These are phyloP conservation scores for Russula sp. DNA, from an alignment of 768 basidiomycete genomes.

Conservation along the genomic window DNA sequence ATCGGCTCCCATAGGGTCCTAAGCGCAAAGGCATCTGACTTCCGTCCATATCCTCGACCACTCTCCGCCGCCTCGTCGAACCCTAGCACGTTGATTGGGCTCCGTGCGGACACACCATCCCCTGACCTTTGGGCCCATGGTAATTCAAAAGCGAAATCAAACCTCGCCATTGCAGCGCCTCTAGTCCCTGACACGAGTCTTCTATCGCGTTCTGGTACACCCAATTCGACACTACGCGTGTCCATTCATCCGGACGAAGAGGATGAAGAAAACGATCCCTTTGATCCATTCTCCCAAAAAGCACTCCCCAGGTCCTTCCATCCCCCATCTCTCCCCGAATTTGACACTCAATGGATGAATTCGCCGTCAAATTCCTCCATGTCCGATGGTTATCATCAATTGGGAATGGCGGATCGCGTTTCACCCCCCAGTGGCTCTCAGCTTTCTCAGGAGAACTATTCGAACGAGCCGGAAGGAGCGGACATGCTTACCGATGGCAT, in stretches of 20 bases:
- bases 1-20: slow-evolving; percentile 80
- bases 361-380: slow-evolving; percentile 52
- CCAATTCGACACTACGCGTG: slow-evolving; percentile 66
- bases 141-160: slow-evolving; percentile 67
- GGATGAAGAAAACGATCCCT: slow-evolving; percentile 80
- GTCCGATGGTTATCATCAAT: slow-evolving; percentile 48
- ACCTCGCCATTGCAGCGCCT: slow-evolving; percentile 89
- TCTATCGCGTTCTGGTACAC: slow-evolving; percentile 56
- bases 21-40: slow-evolving; percentile 87
- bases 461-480: slow-evolving; percentile 48
- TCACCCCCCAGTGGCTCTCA: slow-evolving; percentile 22
- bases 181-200: slow-evolving; percentile 68
- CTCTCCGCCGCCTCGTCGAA: slow-evolving; percentile 69
- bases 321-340: slow-evolving; percentile 60
- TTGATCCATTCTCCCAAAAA: slow-evolving; percentile 68
- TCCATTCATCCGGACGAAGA: slow-evolving; percentile 57
- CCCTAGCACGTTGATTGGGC: slow-evolving; percentile 49
- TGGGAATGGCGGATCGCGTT: slow-evolving; percentile 28
- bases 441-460: slow-evolving; percentile 26
- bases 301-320: slow-evolving; percentile 56
- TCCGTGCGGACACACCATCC: slow-evolving; percentile 76
- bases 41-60: slow-evolving; percentile 79
- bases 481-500: slow-evolving; percentile 82
- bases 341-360: slow-evolving; percentile 55
- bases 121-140: slow-evolving; percentile 86